Base-by-base conservation (phyloP, 2,329 filamentous ascomycete genomes). In the Epichloe hybrida region DNA sequence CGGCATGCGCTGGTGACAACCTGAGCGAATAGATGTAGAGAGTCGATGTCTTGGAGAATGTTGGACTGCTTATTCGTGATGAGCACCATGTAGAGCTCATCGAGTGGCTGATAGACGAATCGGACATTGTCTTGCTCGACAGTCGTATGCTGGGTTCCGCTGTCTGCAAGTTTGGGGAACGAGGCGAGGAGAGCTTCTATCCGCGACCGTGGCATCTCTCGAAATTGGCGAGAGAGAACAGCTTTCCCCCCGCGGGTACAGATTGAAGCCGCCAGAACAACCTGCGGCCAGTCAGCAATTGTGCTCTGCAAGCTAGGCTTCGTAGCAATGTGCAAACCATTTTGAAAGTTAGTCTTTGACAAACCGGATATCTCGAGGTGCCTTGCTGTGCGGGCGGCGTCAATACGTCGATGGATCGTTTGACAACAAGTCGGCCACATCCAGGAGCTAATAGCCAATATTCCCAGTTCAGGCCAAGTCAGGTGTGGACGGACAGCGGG, bases 1-100 rank as follows among this genome's bases (percentile, higher is more conserved):
- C 91, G 94, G 81, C 93, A 98, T 64, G 94, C 91, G 70, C 87
- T 95, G 53, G 87, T 88, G 50, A 96, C 93, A 15, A 98, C 91
- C 73, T 98, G 93, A 53, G 91, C 91, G 66, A 98, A 98, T 20
- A 98, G 79, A 69, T 98, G 94, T 54, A 98, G 80, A 53, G 93
- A 95, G 72, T 97, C 93, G 69, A 98, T 98, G 70, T 98, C 93
- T 72, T 98, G 93, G 48, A 98, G 79, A 60, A 98, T 98, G 72
- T 98, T 98, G 69, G 91, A 97, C 75, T 97, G 93, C 62, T 89
- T 86, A 76, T 98, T 98, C 69, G 94, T 98, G 71, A 98, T 97
- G 64, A 98, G 82, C 58, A 98, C 91, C 81, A 98, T 97, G 79
- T 98, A 98, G 57, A 98, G 83, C 75, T 98, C 94, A 72, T 98